phyloP scores from a whole-genome alignment of 2,329 filamentous ascomycete genomes.

The Monosporascus sp. region DNA sequence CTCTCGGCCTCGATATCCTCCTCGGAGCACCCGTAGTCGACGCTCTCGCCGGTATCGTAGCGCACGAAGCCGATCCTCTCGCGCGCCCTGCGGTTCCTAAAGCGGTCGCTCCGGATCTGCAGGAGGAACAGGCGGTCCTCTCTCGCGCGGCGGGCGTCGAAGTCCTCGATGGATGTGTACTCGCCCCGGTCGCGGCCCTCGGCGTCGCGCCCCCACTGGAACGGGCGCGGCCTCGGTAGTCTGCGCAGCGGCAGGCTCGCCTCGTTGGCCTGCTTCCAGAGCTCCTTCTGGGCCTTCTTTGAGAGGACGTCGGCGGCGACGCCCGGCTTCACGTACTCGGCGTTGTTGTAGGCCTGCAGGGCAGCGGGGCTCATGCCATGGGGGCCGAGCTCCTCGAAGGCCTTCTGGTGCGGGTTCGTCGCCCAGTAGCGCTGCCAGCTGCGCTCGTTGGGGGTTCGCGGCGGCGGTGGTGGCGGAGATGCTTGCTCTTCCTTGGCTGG shows the following conservation, averaged over 20 bases:
- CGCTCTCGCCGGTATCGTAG: background rate
- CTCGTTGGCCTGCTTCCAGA: conserved; percentile 53
- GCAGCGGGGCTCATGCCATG: conserved; percentile 42
- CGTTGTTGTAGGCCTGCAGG: conserved; percentile 43
- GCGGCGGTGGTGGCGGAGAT: conserved; percentile 27
- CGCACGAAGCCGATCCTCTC: background rate
- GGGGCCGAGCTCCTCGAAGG: conserved; percentile 39
- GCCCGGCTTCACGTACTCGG: conserved; percentile 39
- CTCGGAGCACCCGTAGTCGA: conserved; percentile 17
- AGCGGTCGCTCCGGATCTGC: conserved; percentile 39
- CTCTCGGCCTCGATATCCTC: conserved; percentile 43
- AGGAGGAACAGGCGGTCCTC: conserved; percentile 39
- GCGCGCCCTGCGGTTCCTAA: conserved; percentile 33
- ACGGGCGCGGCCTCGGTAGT: conserved; percentile 25
- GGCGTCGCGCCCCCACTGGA: conserved; percentile 46
- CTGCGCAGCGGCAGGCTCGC: conserved; percentile 44
- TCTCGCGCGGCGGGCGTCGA: conserved; percentile 37
- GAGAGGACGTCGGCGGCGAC: conserved; percentile 24
- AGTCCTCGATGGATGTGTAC: conserved; percentile 39
- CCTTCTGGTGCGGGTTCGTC: conserved; percentile 44
- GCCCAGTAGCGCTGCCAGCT: conserved; percentile 42
- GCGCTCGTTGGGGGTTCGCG: conserved; percentile 44
- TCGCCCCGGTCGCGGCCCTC: conserved; percentile 44
- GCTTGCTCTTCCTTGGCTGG: conserved; percentile 15
- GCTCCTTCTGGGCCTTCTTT: conserved; percentile 50